Base-by-base conservation (phyloP, 75 land plant genomes). In the Picea sitchensis region DNA sequence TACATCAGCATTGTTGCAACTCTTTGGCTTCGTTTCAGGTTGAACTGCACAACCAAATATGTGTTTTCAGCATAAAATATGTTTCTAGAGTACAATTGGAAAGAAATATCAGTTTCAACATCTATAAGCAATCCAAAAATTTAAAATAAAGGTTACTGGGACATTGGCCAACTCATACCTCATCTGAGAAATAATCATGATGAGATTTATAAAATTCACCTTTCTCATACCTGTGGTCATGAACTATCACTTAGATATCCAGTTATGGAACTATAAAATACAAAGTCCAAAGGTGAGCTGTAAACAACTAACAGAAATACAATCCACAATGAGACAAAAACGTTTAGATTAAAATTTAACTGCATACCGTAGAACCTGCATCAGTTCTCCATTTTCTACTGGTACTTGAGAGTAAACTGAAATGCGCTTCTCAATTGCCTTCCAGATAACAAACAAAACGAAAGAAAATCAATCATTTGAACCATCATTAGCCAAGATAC, bases 1-100 rank as follows among this genome's bases (percentile, higher is more conserved):
- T 95, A 97, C 94, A 97, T 97, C 36, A 97, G 97, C 91, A 97
- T 84, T 57, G 99, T 97, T 68, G 99, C 99, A 79, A 97, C 79
- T 61, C 99, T 75, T 78, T 97, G 99, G 68, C 99, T 95, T 54
- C 91, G 87, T 81, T 97, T 91, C 79, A 97, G 38, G 73, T 97
- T 97, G 78, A 87, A 95, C 99, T 97, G 90, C 75, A 85, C 41
- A 76, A 12, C 51, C 79, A 80, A 80, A 74, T 30, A 17, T 54
- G 21, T 41, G 59, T 20, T 5, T 76, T 26, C 47, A 75, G 79
- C 47, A 76, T 31, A 54, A 23, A 75, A 34, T 13, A 71, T 17
- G 3, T 71, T 44, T 71, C 21, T 71, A 8, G 23, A 44, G n/a
- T 47, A 71, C 23, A 41, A 18, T 41, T 71, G 44, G 14, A 67